Percentiles rank a stretch among this genome's conserved stretches.
Conservation (phyloP, 176 grass and related monocot species). For the Oryza australiensis region DNA sequence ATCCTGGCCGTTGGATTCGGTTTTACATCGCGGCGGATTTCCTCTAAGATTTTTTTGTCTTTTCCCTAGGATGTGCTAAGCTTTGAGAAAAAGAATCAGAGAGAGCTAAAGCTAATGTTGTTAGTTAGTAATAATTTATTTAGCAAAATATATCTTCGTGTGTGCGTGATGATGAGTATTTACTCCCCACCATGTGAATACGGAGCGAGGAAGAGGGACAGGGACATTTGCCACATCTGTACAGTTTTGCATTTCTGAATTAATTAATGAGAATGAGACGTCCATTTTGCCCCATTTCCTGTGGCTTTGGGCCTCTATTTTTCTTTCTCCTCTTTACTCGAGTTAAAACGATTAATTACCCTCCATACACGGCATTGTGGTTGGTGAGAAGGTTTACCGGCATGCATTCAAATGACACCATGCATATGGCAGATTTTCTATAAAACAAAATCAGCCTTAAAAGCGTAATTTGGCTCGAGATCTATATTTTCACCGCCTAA, state of each 20-base stretch:
- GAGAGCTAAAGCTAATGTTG: background rate
- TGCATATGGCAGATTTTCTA: no score
- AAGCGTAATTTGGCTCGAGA: background rate
- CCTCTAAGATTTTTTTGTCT: constrained; percentile 2
- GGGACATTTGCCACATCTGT: constrained; percentile 32
- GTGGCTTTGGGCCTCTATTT: background rate
- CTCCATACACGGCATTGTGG: constrained; percentile 3
- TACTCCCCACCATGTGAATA: constrained; percentile 35
- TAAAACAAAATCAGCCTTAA: background rate
- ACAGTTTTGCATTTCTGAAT: constrained; percentile 38
- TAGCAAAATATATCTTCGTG: background rate
- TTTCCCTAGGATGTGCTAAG: background rate
- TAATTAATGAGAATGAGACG: constrained; percentile 44
- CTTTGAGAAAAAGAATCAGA: background rate
- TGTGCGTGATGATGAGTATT: background rate
- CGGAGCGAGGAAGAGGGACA: background rate
- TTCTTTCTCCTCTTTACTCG: background rate
- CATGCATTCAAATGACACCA: constrained; percentile 1
- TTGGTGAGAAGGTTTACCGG: background rate
- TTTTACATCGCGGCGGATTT: background rate
- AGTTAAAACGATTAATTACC: constrained; percentile 17
- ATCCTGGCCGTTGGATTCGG: constrained; percentile 35
- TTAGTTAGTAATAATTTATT: constrained; percentile 22
- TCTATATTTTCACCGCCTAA: background rate
- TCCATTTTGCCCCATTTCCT: background rate